phyloP scores from a whole-genome alignment of 31 red algal species.

The Odonthalia washingtoniensis region DNA sequence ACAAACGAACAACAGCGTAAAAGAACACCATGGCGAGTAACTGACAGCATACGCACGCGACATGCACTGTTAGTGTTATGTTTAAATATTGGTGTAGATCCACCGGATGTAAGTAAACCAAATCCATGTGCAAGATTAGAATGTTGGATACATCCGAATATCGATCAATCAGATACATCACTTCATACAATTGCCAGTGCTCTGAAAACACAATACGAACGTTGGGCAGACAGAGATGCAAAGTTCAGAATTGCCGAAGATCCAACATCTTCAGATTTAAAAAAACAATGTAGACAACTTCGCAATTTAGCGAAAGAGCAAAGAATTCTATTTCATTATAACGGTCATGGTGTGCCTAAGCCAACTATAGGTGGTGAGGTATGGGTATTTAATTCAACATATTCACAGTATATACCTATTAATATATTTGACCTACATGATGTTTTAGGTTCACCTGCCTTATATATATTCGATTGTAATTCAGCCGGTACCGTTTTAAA shows the following conservation, averaged over 20 bases:
- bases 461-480: conserved; percentile 95
- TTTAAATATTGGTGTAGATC: conserved; percentile 96
- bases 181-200: neutral
- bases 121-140: conserved; percentile 89
- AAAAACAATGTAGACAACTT: conserved; percentile 68
- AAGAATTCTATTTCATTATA: conserved; percentile 98
- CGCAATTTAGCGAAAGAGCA: conserved; percentile 80
- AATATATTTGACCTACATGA: conserved; percentile 80
- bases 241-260: conserved; percentile 74
- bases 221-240: neutral
- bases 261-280: conserved; percentile 81
- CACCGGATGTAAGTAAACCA: conserved; percentile 87
- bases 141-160: conserved; percentile 92
- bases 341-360: conserved; percentile 96
- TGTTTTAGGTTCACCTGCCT: conserved; percentile 76
- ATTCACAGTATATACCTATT: conserved; percentile 97
- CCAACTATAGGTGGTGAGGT: conserved; percentile 97
- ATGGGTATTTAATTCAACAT: conserved; percentile 96
- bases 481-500: conserved; percentile 71
- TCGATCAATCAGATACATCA: conserved; percentile 14
- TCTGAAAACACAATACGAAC: conserved; percentile 14
- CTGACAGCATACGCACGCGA: conserved; percentile 83
- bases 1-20: neutral
- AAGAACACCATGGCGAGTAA: conserved; percentile 74
- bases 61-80: conserved; percentile 84